A percentile compares a stretch with the other conserved stretches of the same genome.
These are phyloP conservation scores for Amanita rimosa DNA, from an alignment of 768 basidiomycete genomes.

Conservation along the genomic window DNA sequence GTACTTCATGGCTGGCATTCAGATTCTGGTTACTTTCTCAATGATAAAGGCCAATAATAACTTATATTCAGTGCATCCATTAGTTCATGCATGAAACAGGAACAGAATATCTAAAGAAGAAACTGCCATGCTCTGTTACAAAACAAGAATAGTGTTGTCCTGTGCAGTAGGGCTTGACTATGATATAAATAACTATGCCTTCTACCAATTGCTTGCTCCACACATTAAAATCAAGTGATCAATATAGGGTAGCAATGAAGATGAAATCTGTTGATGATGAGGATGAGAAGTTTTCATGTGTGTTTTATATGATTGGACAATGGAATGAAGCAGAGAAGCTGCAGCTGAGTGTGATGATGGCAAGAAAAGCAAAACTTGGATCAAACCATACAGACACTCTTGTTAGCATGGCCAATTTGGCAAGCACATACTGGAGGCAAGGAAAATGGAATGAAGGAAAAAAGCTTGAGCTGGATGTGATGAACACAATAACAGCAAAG, in stretches of 20 bases:
- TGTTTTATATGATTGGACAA: not conserved
- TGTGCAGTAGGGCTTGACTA: not conserved
- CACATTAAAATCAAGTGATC: not conserved
- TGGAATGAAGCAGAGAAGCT: not conserved
- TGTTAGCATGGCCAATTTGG: no score
- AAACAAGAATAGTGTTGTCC: not conserved
- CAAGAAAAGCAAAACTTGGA: no score
- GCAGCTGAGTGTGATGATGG: no score
- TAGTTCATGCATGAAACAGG: constrained; percentile 7
- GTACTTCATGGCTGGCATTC: constrained; percentile 9
- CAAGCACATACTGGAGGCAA: no score
- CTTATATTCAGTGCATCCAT: constrained; percentile 7
- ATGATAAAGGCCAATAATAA: constrained; percentile 6
- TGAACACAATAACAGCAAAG: no score
- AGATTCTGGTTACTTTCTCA: constrained; percentile 9
- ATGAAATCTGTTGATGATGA: not conserved
- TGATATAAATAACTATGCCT: not conserved
- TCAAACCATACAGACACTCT: no score
- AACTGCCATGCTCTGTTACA: not conserved
- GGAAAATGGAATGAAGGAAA: no score
- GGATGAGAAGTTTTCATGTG: not conserved
- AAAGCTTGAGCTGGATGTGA: no score
- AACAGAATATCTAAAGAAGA: not conserved
- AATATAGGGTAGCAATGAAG: not conserved
- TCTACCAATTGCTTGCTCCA: not conserved